Evolutionary conservation across 2,329 filamentous ascomycete genomes (phyloP), one percentile per base, ranked within the genome.

Genomic region (Blastomyces percursus): DNA sequence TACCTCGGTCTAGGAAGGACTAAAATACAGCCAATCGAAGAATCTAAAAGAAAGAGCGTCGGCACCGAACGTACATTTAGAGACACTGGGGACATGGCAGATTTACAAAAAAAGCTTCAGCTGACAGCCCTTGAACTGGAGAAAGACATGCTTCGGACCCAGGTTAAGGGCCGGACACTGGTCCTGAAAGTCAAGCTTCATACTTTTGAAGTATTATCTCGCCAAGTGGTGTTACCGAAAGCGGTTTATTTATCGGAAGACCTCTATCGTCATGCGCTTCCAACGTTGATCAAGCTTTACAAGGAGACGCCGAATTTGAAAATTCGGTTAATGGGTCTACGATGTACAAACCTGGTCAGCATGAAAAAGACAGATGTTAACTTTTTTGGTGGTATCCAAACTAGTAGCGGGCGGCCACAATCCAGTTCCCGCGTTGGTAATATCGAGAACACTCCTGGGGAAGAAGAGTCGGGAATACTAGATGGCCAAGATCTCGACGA

Each of bases 181-280:
- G 90, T 91, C 27, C 78, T 99, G 44, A 99, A 99, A 74, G 82
- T 96, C 66, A 99, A 99, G 73, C 78, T 97, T 8, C 90, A 96
- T 72, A 96, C 91, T 0, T 99, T 93, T 69, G 92, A 97, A 73
- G 89, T 96, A 24, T 82, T 90, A 60, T 96, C 92, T 0, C 82
- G 94, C 40, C 94, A 99, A 72, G 83, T 84, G 6, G 84, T 89
- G 3, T 82, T 87, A 1, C 87, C 90, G 0, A 88, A 86, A 66
- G 86, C 91, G 0, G 81, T 96, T 1, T 82, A 77, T 58, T 78
- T 82, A 6, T 88, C 91, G 0, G 87, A 93, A 50, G 94, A 99
- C 69, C 76, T 99, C 3, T 97, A 93, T 76, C 86, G 84, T 61
- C 89, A 86, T 69, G 81, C 90, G 0, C 73, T 96, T 1, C 92